Percentiles rank a stretch among this genome's conserved stretches.
phyloP scores from a whole-genome alignment of 257 asterid genomes.

The Solanum raphanifolium region DNA sequence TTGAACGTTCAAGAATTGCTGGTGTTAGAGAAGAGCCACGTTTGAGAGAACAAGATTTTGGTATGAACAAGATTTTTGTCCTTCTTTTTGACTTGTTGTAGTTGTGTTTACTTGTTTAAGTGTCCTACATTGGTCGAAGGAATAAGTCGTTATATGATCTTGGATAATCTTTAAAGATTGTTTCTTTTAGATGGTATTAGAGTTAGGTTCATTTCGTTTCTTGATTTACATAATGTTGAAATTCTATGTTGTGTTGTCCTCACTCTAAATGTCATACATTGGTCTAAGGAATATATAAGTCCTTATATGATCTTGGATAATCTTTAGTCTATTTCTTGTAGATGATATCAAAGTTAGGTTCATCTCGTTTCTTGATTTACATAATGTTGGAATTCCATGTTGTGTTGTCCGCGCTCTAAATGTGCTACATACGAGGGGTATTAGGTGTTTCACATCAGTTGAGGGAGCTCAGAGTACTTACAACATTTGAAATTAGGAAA shows the following conservation, averaged over 20 bases:
- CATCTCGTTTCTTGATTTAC: background rate
- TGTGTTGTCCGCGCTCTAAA: background rate
- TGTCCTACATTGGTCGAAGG: background rate
- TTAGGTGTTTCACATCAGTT: background rate
- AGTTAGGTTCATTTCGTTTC: background rate
- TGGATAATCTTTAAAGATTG: background rate
- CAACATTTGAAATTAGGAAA: background rate
- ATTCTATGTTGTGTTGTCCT: background rate
- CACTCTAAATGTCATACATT: background rate
- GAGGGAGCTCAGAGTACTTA: background rate
- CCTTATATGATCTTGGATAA: background rate
- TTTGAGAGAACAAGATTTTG: constrained; percentile 69
- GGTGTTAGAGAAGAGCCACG: constrained; percentile 79
- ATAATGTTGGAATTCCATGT: background rate
- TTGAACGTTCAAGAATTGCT: constrained; percentile 56
- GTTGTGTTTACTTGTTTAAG: background rate
- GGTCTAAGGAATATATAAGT: background rate
- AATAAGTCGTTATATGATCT: background rate
- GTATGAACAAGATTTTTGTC: constrained; percentile 10
- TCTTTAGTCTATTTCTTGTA: background rate
- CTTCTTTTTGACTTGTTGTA: background rate
- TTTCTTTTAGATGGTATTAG: background rate
- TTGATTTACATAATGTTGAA: background rate
- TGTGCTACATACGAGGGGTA: background rate
- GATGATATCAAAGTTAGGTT: background rate